phyloP scores from a whole-genome alignment of 352 stramenopile genomes.

The Globisporangium cederbergense region DNA sequence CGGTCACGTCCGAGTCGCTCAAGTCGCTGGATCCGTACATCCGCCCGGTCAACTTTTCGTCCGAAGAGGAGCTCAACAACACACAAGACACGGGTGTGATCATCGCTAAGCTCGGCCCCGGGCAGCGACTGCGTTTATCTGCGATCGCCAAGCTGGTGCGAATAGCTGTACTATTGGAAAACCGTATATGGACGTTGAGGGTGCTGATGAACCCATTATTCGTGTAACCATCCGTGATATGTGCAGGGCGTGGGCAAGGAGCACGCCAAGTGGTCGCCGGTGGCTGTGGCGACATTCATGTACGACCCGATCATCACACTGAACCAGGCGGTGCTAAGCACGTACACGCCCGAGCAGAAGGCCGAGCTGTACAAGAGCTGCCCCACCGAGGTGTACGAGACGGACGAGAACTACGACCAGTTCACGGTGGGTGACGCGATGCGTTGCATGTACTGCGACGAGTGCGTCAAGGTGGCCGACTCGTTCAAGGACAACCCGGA shows the following conservation, averaged over 20 bases:
- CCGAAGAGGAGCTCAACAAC: constrained; percentile 90
- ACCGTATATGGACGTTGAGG: neutral
- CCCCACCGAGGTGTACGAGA: constrained; percentile 92
- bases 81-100: constrained; percentile 95
- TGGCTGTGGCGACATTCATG: constrained; percentile 94
- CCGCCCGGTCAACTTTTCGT: constrained; percentile 82
- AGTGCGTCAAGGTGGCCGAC: constrained; percentile 91
- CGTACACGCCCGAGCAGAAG: constrained; percentile 93
- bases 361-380: constrained; percentile 94
- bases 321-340: constrained; percentile 90
- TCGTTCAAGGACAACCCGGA: constrained; percentile 94
- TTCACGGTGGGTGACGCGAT: constrained; percentile 52
- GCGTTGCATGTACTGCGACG: constrained; percentile 90
- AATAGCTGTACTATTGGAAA: neutral
- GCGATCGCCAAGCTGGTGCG: constrained; percentile 89
- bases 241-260: constrained; percentile 94
- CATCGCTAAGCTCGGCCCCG: constrained; percentile 95
- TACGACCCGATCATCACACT: constrained; percentile 90
- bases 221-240: neutral
- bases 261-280: constrained; percentile 97
- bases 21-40: constrained; percentile 86
- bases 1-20: constrained; percentile 74
- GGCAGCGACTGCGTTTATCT: constrained; percentile 93
- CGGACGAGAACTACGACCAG: constrained; percentile 89
- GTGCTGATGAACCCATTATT: neutral